Conservation (phyloP, 2,329 filamentous ascomycete species). For the Fusarium pseudocircinatum region DNA sequence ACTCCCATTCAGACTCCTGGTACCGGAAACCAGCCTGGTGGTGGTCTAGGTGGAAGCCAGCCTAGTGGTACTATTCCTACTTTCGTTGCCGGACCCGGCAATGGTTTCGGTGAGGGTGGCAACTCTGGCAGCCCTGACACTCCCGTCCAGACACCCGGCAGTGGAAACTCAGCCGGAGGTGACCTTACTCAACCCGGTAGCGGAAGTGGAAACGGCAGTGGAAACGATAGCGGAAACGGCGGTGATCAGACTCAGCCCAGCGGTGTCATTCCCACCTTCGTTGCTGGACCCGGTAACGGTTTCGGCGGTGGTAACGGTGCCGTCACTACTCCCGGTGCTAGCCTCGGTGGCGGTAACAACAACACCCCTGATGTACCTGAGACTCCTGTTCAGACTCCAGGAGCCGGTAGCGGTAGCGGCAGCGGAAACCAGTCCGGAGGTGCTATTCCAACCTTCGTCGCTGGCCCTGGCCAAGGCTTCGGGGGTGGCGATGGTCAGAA, state of each 20-base stretch:
- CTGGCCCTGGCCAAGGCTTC: conserved; percentile 23
- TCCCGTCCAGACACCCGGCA: conserved; percentile 5
- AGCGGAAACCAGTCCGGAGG: not conserved
- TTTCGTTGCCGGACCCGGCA: conserved; percentile 16
- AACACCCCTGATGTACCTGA: not conserved
- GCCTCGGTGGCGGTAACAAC: conserved; percentile 4
- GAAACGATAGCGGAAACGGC: not conserved
- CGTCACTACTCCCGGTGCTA: not conserved
- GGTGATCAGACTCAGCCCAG: not conserved
- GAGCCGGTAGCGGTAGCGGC: not conserved
- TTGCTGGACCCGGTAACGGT: conserved; percentile 17
- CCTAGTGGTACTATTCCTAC: conserved; percentile 9
- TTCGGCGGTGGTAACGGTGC: conserved; percentile 9
- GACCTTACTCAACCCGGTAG: not conserved
- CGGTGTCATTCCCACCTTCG: conserved; percentile 7
- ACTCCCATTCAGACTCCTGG: conserved; percentile 5
- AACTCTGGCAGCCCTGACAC: not conserved
- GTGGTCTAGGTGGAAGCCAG: not conserved
- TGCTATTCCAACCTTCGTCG: conserved; percentile 25
- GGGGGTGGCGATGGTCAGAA: conserved; percentile 7
- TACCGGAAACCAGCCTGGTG: not conserved
- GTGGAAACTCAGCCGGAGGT: not conserved
- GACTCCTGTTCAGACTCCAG: conserved; percentile 12
- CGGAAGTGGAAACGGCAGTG: not conserved
- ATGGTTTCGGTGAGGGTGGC: conserved; percentile 6